A percentile compares a stretch with the other conserved stretches of the same genome.
Conservation (phyloP, 345 rosid genomes). For the Erucastrum elatum region DNA sequence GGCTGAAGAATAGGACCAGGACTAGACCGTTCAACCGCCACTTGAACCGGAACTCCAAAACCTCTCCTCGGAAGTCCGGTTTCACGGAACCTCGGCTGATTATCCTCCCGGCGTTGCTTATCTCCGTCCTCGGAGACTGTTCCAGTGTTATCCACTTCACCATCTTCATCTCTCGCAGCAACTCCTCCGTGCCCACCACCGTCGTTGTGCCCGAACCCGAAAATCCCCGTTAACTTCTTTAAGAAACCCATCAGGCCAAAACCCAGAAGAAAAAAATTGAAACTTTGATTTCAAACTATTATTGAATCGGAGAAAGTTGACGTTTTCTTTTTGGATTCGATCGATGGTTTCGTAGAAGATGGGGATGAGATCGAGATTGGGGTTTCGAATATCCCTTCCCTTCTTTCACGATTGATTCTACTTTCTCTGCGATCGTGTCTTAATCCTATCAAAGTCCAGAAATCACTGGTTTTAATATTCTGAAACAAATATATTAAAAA, state of each 20-base stretch:
- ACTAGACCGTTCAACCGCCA: conserved; percentile 67
- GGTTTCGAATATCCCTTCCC: conserved; percentile 40
- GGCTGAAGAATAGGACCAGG: conserved; percentile 65
- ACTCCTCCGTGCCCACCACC: conserved; percentile 49
- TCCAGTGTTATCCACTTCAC: conserved; percentile 22
- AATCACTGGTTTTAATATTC: background rate
- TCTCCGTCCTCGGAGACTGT: conserved; percentile 19
- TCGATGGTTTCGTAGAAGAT: conserved; percentile 6
- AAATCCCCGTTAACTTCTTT: conserved; percentile 75
- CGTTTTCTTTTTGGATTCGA: background rate
- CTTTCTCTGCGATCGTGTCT: conserved; percentile 18
- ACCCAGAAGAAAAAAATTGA: background rate
- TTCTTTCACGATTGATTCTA: background rate
- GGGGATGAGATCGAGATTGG: conserved; percentile 22
- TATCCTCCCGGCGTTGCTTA: conserved; percentile 6
- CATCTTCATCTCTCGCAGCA: conserved; percentile 40
- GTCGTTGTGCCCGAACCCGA: conserved; percentile 73
- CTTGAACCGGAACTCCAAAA: conserved; percentile 81
- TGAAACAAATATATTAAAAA: background rate
- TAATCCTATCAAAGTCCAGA: conserved; percentile 14
- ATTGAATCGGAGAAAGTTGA: background rate
- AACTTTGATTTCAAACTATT: background rate
- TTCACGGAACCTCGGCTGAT: conserved; percentile 51
- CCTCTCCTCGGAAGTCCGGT: conserved; percentile 78
- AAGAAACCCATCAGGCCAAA: conserved; percentile 66